Evolutionary conservation across 73 alveolate species (phyloP).

Genomic region (Paramecium bursaria): DNA sequence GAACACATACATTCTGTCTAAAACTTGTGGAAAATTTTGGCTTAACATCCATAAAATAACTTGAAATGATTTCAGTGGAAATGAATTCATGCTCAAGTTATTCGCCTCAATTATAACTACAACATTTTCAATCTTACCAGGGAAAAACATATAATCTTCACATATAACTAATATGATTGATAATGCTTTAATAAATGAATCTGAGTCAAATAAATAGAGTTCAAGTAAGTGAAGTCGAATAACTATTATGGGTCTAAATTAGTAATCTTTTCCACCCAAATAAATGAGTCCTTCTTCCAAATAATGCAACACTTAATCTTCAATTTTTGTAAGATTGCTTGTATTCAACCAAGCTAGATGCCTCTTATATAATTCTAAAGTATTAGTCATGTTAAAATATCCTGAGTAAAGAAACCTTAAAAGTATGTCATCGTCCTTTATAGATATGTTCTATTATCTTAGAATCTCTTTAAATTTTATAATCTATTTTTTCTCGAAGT

Average conservation of each 20-base stretch:
- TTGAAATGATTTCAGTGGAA: conserved; percentile 43
- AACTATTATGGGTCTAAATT: conserved; percentile 49
- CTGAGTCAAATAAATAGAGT: conserved; percentile 45
- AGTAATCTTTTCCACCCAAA: conserved; percentile 51
- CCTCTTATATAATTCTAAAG: conserved; percentile 31
- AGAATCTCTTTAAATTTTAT: conserved; percentile 30
- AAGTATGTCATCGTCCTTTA: conserved; percentile 17
- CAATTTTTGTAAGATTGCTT: not conserved
- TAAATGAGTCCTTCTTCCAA: conserved; percentile 31
- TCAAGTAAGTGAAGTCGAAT: conserved; percentile 23
- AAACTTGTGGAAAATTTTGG: conserved; percentile 43
- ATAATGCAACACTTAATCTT: conserved; percentile 8
- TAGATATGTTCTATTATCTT: not conserved
- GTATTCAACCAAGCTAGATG: conserved; percentile 50
- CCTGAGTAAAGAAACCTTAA: conserved; percentile 56
- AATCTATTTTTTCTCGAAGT: conserved; percentile 40
- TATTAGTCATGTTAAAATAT: conserved; percentile 50
- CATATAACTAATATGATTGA: conserved; percentile 12
- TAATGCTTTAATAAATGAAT: conserved; percentile 18
- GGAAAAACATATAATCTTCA: conserved; percentile 54
- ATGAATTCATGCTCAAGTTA: conserved; percentile 20
- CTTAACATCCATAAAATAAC: conserved; percentile 56
- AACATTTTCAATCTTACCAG: conserved; percentile 36
- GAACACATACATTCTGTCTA: conserved; percentile 40
- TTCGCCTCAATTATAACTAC: conserved; percentile 49